Conservation (phyloP, 306 rosid genomes). For the Medicago arabica region DNA sequence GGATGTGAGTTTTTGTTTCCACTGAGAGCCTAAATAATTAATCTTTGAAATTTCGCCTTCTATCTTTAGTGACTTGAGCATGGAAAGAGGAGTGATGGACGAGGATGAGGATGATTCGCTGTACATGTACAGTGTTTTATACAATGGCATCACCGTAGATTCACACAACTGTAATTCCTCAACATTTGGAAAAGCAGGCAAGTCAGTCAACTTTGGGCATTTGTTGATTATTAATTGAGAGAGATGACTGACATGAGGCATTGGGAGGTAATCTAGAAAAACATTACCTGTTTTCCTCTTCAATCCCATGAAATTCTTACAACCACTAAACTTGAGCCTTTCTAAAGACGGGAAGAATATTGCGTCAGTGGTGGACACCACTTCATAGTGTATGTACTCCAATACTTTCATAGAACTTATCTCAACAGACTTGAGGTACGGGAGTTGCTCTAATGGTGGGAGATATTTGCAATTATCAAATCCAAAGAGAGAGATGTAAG, state of each 20-base stretch:
- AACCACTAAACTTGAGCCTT: neutral
- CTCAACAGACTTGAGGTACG: neutral
- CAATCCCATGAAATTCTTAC: neutral
- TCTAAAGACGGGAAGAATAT: neutral
- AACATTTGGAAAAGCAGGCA: conserved; percentile 27
- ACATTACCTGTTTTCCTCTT: too few species aligned
- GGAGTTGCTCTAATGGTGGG: conserved; percentile 26
- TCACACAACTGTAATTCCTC: neutral
- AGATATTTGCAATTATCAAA: conserved; percentile 9
- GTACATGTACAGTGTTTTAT: neutral
- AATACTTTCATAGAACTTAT: accelerated
- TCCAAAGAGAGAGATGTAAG: accelerated
- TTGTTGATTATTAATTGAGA: neutral
- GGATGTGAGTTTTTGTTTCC: neutral
- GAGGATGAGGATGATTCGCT: neutral
- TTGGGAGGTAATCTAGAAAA: too few species aligned
- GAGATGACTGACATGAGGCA: neutral
- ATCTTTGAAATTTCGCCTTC: neutral
- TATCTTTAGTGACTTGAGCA: neutral
- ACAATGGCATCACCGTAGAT: neutral
- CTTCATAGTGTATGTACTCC: neutral
- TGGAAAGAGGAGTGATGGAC: neutral
- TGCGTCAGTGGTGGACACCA: neutral
- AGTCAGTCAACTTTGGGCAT: neutral
- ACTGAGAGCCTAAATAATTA: neutral